Base-by-base conservation (phyloP, 2,329 filamentous ascomycete species). In the Gliomastix tumulicola region DNA sequence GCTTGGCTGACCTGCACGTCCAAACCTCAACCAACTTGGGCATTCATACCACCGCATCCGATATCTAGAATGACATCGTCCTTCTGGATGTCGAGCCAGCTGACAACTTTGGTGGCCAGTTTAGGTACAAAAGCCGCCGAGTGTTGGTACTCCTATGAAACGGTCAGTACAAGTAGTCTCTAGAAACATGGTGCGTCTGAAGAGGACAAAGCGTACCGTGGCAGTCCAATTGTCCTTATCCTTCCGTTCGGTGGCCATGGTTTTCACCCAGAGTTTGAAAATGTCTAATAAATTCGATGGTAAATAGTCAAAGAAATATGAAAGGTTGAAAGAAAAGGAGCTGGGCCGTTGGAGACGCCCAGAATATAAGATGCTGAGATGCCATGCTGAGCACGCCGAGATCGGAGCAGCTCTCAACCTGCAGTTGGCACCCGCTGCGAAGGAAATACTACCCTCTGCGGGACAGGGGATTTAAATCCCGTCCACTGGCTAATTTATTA, bases 101-200 rank as follows among this genome's bases (percentile, higher is more conserved):
- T 53, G 10, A 79, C 48, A 6, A 82, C 64, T 41, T 76, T 79
- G 13, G 63, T 66, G 2, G 77, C 70, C 9, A 82, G 60, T 48
- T 77, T 74, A 4, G 79, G 77, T 8, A 82, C 78, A 47, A 82
- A 83, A 0, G 74, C 71, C 7, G 78, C 79, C 3, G 76, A 70
- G 40, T 71, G 61, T 41, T 77, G 71, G 49, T 82, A 83, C 21
- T 68, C 69, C 72, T 78, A 27, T 13, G 17, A n/a, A n/a, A n/a
- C n/a, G n/a, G n/a, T n/a, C n/a, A n/a, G n/a, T n/a, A n/a, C n/a
- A n/a, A n/a, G n/a, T n/a, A n/a, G n/a, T n/a, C n/a, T n/a, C n/a
- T n/a, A n/a, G n/a, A n/a, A n/a, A n/a, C n/a, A n/a, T n/a, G n/a
- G n/a, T n/a, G n/a, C n/a, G n/a, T n/a, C n/a, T n/a, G n/a, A n/a